Evolutionary conservation across 2,329 filamentous ascomycete genomes (phyloP).

Genomic region (Biscogniauxia marginata): DNA sequence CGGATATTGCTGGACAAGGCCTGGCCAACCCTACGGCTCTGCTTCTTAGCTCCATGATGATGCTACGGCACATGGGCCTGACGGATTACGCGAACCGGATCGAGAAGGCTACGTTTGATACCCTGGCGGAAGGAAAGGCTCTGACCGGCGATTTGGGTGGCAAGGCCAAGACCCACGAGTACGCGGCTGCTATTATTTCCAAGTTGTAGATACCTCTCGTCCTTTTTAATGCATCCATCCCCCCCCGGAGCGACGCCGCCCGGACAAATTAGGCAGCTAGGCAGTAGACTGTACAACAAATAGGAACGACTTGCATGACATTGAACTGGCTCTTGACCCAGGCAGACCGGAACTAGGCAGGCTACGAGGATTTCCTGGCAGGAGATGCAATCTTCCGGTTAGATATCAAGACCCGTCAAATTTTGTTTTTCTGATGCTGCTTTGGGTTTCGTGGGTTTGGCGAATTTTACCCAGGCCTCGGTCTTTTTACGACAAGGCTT

Average conservation of each 20-base stretch:
- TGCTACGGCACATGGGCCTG: conserved; percentile 97
- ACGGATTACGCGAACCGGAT: conserved; percentile 81
- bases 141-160: conserved; percentile 96
- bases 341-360: no score
- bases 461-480: not conserved
- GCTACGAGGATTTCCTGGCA: not conserved
- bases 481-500: not conserved
- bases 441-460: not conserved
- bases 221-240: conserved; percentile 23
- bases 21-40: conserved; percentile 97
- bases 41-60: conserved; percentile 96
- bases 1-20: conserved; percentile 93
- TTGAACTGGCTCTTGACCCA: not conserved
- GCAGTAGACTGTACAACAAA: conserved; percentile 31
- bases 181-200: conserved; percentile 84
- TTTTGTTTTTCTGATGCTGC: not conserved
- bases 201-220: conserved; percentile 50
- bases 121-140: conserved; percentile 91
- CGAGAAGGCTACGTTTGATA: conserved; percentile 92
- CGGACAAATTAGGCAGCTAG: conserved; percentile 17
- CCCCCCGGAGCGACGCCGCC: not conserved
- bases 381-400: not conserved
- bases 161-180: conserved; percentile 94
- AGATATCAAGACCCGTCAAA: not conserved
- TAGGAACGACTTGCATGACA: conserved; percentile 25